phyloP scores from a whole-genome alignment of 352 stramenopile genomes.

The Pythium myriotylum region DNA sequence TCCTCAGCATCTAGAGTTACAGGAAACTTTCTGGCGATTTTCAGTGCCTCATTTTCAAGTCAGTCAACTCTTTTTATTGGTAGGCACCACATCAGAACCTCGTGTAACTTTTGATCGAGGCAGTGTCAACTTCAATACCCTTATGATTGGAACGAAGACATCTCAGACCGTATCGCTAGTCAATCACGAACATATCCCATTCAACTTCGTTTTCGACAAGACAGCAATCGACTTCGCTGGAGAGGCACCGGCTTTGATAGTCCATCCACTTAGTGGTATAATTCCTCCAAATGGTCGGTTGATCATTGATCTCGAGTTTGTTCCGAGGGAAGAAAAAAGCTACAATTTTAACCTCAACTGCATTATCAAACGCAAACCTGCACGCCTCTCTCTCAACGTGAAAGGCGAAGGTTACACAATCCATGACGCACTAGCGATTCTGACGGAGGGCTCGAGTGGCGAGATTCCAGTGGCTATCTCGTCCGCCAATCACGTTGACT shows the following conservation, averaged over 20 bases:
- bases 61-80: constrained; percentile 91
- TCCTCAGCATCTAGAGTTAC: constrained; percentile 84
- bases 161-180: constrained; percentile 89
- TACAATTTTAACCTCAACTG: constrained; percentile 95
- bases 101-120: constrained; percentile 86
- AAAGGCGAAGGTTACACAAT: constrained; percentile 95
- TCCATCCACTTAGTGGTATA: constrained; percentile 88
- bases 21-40: constrained; percentile 94
- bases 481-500: constrained; percentile 68
- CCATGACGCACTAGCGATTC: constrained; percentile 69
- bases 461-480: constrained; percentile 33
- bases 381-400: constrained; percentile 91
- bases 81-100: constrained; percentile 91
- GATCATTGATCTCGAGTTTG: constrained; percentile 89
- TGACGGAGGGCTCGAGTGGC: constrained; percentile 42
- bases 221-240: constrained; percentile 78
- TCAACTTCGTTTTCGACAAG: constrained; percentile 95
- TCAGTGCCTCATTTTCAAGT: constrained; percentile 89
- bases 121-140: constrained; percentile 91
- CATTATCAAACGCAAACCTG: constrained; percentile 91
- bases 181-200: constrained; percentile 93
- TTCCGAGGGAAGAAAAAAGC: constrained; percentile 88
- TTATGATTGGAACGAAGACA: constrained; percentile 89
- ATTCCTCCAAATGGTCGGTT: constrained; percentile 87
- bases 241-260: constrained; percentile 73